These are phyloP conservation scores for Barnettozyma salicaria DNA, from an alignment of 805 yeast species.

Conservation along the genomic window DNA sequence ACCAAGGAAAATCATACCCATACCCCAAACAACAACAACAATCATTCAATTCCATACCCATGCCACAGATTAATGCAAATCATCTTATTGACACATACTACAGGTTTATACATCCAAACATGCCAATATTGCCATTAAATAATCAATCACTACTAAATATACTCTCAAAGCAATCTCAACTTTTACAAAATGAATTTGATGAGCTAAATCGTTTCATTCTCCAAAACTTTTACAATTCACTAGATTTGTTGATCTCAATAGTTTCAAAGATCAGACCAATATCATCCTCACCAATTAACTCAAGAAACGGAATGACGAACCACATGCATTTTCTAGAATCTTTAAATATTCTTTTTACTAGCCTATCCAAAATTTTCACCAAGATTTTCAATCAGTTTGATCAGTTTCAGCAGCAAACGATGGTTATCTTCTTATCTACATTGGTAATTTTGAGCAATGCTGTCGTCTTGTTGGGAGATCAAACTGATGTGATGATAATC, in stretches of 20 bases:
- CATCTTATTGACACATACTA: slow-evolving; percentile 42
- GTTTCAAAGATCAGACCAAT: slow-evolving; percentile 9
- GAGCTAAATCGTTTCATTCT: slow-evolving; percentile 17
- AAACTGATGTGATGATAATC: slow-evolving; percentile 48
- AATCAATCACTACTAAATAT: slow-evolving; percentile 18
- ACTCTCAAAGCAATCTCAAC: slow-evolving; percentile 15
- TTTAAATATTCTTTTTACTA: slow-evolving; percentile 11
- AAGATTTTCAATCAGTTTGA: slow-evolving; percentile 10
- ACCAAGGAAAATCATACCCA: neutral
- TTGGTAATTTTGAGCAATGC: slow-evolving; percentile 47
- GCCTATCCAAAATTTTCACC: slow-evolving; percentile 15
- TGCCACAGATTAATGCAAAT: slow-evolving; percentile 10
- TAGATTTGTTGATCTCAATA: slow-evolving; percentile 18
- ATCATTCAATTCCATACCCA: neutral
- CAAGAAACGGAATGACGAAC: neutral
- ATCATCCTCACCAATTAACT: slow-evolving; percentile 2
- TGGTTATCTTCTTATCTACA: slow-evolving; percentile 19
- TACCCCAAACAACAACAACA: slow-evolving; percentile 3
- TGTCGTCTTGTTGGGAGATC: slow-evolving; percentile 52
- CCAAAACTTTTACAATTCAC: slow-evolving; percentile 16
- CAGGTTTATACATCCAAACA: slow-evolving; percentile 38
- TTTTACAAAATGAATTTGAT: slow-evolving; percentile 16
- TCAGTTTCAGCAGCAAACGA: slow-evolving; percentile 12
- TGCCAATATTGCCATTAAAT: slow-evolving; percentile 35
- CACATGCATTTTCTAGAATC: slow-evolving; percentile 11